Conservation (phyloP, 129 eudicot genomes). For the Flaveria bidentis region DNA sequence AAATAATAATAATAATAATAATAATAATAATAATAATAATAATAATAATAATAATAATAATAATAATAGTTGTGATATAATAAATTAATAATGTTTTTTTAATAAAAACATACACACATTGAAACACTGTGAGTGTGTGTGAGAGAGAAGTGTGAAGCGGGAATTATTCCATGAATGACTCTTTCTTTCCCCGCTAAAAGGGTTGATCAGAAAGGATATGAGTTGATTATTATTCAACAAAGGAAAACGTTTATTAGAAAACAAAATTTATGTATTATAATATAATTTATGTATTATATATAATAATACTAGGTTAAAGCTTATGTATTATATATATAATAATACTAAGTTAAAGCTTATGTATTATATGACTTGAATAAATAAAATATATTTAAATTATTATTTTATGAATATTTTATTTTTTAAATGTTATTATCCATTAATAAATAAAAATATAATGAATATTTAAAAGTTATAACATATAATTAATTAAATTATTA, state of each 20-base stretch:
- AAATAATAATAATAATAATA: not conserved
- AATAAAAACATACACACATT: not conserved
- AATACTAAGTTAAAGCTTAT: no score
- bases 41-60: not conserved
- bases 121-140: slow-evolving; percentile 25
- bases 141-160: slow-evolving; percentile 37
- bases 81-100: not conserved
- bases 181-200: slow-evolving; percentile 33
- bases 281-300: no score
- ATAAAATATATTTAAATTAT: no score
- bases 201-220: slow-evolving; percentile 29
- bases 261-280: no score
- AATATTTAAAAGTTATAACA: no score
- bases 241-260: not conserved
- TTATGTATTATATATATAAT: no score
- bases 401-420: no score
- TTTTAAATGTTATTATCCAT: no score
- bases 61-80: not conserved
- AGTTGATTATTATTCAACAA: slow-evolving; percentile 11
- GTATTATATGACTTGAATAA: no score
- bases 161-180: slow-evolving; percentile 39
- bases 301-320: no score
- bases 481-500: no score
- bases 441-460: no score
- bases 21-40: not conserved